Percentiles rank a stretch among this genome's conserved stretches.
These are phyloP conservation scores for Sonneratia alba DNA, from an alignment of 345 rosid species.

Conservation along the genomic window DNA sequence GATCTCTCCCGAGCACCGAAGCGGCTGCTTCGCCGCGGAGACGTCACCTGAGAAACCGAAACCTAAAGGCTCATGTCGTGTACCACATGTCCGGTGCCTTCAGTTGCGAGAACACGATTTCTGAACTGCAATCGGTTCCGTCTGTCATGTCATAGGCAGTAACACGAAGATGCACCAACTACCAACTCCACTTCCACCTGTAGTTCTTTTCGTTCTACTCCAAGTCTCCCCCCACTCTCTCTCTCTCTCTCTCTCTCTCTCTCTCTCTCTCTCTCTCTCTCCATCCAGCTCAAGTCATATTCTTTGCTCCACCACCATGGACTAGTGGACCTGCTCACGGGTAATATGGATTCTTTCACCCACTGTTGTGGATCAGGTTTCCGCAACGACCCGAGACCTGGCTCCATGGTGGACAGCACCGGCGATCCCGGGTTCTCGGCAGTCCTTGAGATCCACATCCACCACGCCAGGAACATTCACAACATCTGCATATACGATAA, in stretches of 20 bases:
- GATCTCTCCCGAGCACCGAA: too few relatives aligned
- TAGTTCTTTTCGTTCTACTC: neutral
- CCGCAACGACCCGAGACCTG: neutral
- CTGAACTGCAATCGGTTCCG: neutral
- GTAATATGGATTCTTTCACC: conserved; percentile 9
- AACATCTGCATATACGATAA: conserved; percentile 93
- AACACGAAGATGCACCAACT: neutral
- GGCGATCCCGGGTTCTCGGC: conserved; percentile 1
- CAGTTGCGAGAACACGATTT: neutral
- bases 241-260: neutral
- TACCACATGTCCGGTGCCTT: neutral
- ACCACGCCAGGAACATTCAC: conserved; percentile 90
- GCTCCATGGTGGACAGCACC: neutral
- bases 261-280: neutral
- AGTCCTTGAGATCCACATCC: conserved; percentile 71
- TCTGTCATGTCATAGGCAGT: neutral
- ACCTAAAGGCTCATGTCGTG: neutral
- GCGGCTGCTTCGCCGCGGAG: neutral
- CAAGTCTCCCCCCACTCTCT: neutral
- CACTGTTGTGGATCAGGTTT: neutral
- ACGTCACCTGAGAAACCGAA: neutral
- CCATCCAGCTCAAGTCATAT: neutral
- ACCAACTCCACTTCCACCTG: neutral
- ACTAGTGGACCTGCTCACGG: neutral
- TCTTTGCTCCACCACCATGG: neutral